A percentile compares a stretch with the other conserved stretches of the same genome.
phyloP scores from a whole-genome alignment of 2,329 filamentous ascomycete genomes.

The Periconia macrospinosa region DNA sequence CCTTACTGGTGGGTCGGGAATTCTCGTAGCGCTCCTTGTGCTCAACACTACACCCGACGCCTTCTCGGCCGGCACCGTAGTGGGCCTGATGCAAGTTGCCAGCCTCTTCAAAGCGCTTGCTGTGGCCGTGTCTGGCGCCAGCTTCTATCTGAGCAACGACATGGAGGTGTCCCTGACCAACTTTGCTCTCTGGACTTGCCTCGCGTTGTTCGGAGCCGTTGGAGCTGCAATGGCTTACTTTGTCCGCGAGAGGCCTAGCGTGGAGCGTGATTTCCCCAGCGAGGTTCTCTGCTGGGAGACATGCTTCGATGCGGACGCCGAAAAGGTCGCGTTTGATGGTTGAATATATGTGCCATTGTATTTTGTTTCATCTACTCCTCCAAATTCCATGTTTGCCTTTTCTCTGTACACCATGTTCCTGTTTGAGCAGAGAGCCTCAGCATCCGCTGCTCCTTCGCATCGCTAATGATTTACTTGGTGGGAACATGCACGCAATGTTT shows the following conservation, averaged over 20 bases:
- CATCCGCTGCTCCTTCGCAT: neutral
- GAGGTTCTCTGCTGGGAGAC: conserved; percentile 50
- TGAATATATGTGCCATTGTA: neutral
- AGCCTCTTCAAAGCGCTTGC: conserved; percentile 52
- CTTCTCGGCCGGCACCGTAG: conserved; percentile 50
- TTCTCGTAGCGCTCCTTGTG: conserved; percentile 50
- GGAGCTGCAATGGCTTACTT: conserved; percentile 50
- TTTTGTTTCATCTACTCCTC: neutral
- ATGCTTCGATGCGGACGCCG: conserved; percentile 48
- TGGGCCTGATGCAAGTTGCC: conserved; percentile 52
- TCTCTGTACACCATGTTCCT: neutral
- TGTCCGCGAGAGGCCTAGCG: conserved; percentile 48
- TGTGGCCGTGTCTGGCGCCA: conserved; percentile 49
- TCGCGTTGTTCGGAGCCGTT: conserved; percentile 44
- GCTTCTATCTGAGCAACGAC: conserved; percentile 50
- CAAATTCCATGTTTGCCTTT: neutral
- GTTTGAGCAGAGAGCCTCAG: neutral
- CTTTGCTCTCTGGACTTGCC: conserved; percentile 48
- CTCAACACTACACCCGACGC: conserved; percentile 53
- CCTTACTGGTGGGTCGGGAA: conserved; percentile 45
- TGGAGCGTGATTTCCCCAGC: conserved; percentile 48
- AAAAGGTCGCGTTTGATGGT: conserved; percentile 19
- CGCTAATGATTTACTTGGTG: neutral
- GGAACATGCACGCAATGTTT: neutral
- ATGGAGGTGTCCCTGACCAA: conserved; percentile 48